Evolutionary conservation across 306 rosid genomes (phyloP).

Genomic region (Leucaena leucocephala): DNA sequence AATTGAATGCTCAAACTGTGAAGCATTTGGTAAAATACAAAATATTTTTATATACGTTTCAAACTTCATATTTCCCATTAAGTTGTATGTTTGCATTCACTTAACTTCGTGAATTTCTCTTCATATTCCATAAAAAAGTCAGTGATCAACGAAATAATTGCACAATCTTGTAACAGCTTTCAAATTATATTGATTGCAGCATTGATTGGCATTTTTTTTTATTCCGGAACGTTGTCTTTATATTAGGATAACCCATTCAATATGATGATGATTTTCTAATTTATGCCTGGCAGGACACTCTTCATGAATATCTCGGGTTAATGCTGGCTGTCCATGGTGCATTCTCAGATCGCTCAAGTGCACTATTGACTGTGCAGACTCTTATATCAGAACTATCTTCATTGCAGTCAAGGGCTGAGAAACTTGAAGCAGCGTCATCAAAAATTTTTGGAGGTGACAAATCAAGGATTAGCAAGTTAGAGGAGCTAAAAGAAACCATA

Average conservation of each 20-base stretch:
- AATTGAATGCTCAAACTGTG: conserved; percentile 88
- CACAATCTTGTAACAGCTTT: background rate
- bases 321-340: conserved; percentile 89
- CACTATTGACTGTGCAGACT: conserved; percentile 89
- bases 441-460: conserved; percentile 91
- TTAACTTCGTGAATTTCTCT: background rate
- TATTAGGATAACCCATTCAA: conserved; percentile 9
- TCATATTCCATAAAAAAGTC: background rate
- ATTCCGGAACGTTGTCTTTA: background rate
- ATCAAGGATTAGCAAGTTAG: conserved; percentile 71
- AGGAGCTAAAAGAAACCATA: conserved; percentile 85
- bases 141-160: background rate
- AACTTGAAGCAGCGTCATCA: conserved; percentile 87
- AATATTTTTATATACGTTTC: conserved; percentile 23
- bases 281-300: conserved; percentile 58
- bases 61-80: background rate
- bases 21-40: conserved; percentile 74
- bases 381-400: conserved; percentile 79
- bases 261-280: conserved; percentile 36
- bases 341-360: conserved; percentile 85
- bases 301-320: conserved; percentile 94
- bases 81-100: conserved; percentile 2
- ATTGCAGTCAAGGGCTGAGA: conserved; percentile 79
- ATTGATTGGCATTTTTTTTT: conserved; percentile 35
- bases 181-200: conserved; percentile 7